These are phyloP conservation scores for Eimeria brunetti DNA, from an alignment of 169 alveolate species.

Conservation along the genomic window DNA sequence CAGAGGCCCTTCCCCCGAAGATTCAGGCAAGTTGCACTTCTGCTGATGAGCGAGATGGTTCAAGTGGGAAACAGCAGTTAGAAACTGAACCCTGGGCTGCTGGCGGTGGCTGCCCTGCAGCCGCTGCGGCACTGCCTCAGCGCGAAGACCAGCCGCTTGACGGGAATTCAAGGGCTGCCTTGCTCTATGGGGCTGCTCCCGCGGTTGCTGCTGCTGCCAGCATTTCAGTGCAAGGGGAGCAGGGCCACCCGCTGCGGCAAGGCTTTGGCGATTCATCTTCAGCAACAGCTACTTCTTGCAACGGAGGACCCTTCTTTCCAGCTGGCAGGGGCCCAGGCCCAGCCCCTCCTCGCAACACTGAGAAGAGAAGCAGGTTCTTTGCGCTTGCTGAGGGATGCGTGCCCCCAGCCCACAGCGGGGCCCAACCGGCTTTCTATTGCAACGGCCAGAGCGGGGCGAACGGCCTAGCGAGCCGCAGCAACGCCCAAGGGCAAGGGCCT, in stretches of 20 bases:
- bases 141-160: neutral
- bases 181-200: neutral
- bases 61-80: no score
- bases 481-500: neutral
- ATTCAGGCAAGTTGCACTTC: neutral
- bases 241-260: neutral
- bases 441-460: neutral
- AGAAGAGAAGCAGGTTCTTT: slow-evolving; percentile 21
- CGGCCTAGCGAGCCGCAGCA: neutral
- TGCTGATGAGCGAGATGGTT: neutral
- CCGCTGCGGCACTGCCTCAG: neutral
- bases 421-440: neutral
- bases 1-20: neutral
- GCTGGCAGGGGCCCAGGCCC: neutral
- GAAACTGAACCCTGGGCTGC: neutral
- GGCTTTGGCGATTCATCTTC: neutral
- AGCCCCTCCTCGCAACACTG: neutral
- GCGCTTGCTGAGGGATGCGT: slow-evolving; percentile 37
- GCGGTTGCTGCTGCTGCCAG: neutral
- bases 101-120: neutral
- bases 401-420: slow-evolving; percentile 8
- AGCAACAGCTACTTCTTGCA: neutral
- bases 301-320: neutral
- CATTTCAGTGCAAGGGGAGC: neutral
- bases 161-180: neutral